These are phyloP conservation scores for Fomes fomentarius DNA, from an alignment of 1,284 basidiomycete genomes.

Conservation along the genomic window DNA sequence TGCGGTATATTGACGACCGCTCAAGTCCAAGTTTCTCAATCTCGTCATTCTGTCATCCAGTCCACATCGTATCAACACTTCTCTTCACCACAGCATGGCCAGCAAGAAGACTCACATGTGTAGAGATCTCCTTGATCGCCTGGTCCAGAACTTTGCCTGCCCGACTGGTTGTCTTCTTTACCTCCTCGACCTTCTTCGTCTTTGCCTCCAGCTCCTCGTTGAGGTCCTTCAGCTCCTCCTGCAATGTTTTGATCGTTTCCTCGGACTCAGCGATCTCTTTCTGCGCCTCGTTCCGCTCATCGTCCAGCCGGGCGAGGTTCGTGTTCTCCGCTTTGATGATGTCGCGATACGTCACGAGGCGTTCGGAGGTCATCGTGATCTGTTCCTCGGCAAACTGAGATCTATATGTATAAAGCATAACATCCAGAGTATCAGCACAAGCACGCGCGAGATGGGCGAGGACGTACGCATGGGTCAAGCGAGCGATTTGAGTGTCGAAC, in stretches of 20 bases:
- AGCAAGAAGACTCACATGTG: slow-evolving; percentile 54
- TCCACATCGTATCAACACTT: not conserved
- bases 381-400: slow-evolving; percentile 81
- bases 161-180: slow-evolving; percentile 73
- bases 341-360: slow-evolving; percentile 59
- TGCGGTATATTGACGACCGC: slow-evolving; percentile 85
- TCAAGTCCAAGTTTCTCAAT: slow-evolving; percentile 91
- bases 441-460: not conserved
- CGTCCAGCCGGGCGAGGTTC: slow-evolving; percentile 59
- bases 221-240: slow-evolving; percentile 62
- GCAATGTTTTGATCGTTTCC: slow-evolving; percentile 58
- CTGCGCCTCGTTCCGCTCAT: slow-evolving; percentile 61
- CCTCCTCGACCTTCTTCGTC: slow-evolving; percentile 73
- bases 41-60: slow-evolving; percentile 94
- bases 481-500: slow-evolving; percentile 87
- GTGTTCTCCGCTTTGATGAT: slow-evolving; percentile 59
- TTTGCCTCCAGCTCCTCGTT: slow-evolving; percentile 71
- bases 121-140: slow-evolving; percentile 87
- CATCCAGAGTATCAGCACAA: not conserved
- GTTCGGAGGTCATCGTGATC: slow-evolving; percentile 63
- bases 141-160: slow-evolving; percentile 82
- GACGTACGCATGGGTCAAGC: slow-evolving; percentile 85
- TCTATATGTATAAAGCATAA: slow-evolving; percentile 43
- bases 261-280: slow-evolving; percentile 70
- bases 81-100: not conserved